Evolutionary conservation across 805 yeast genomes (phyloP).

Genomic region (Tetrapisispora nanseiensis): DNA sequence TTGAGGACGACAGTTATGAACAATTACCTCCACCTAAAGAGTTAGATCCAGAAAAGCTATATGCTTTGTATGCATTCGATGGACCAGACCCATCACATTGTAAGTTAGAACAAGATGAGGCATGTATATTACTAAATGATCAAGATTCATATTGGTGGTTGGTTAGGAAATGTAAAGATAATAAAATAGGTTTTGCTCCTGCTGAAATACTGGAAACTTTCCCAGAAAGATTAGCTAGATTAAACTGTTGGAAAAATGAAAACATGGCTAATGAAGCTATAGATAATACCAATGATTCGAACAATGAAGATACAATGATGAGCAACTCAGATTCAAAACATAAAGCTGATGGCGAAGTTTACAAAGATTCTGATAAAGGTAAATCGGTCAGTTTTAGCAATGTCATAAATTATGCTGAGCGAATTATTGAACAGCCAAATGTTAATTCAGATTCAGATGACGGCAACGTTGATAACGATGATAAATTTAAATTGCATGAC

Average conservation of each 20-base stretch:
- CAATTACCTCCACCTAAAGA: constrained; percentile 60
- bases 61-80: constrained; percentile 76
- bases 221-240: constrained; percentile 80
- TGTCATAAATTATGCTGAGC: constrained; percentile 27
- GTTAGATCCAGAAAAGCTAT: constrained; percentile 70
- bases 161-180: constrained; percentile 48
- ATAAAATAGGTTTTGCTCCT: constrained; percentile 87
- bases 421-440: constrained; percentile 16
- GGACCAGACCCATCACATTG: constrained; percentile 95
- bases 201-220: constrained; percentile 92
- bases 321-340: too few species aligned
- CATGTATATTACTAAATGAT: constrained; percentile 75
- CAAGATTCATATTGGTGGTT: constrained; percentile 97
- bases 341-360: constrained; percentile 5
- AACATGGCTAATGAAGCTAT: constrained; percentile 31
- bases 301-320: constrained; percentile 1
- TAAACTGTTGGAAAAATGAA: constrained; percentile 88
- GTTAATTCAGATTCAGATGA: constrained; percentile 22
- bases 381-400: constrained; percentile 30
- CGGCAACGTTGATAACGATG: constrained; percentile 18
- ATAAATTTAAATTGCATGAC: constrained; percentile 19
- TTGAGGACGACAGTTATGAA: constrained; percentile 32
- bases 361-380: constrained; percentile 7
- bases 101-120: constrained; percentile 66
- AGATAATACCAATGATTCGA: constrained; percentile 4